These are phyloP conservation scores for Arachnopeziza araneosa DNA, from an alignment of 2,329 filamentous ascomycete genomes.

Conservation along the genomic window DNA sequence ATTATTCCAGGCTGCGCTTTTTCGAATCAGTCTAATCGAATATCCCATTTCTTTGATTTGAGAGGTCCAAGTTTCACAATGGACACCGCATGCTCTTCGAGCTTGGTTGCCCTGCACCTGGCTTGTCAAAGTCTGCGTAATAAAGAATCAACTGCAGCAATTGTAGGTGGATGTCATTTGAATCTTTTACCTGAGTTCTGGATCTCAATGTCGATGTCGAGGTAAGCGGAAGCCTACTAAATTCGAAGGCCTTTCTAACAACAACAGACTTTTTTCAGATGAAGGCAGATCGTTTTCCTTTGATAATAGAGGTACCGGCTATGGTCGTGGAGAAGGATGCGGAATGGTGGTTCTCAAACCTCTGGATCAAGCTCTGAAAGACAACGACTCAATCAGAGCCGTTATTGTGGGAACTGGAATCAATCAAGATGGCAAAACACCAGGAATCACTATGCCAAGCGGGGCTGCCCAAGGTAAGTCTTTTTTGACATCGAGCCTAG, in stretches of 20 bases:
- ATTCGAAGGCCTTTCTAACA: conserved; percentile 24
- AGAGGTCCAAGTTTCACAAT: conserved; percentile 2
- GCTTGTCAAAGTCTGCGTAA: conserved; percentile 45
- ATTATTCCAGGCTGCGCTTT: conserved; percentile 29
- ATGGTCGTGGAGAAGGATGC: conserved; percentile 49
- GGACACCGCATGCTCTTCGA: conserved; percentile 31
- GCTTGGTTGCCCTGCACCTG: conserved; percentile 49
- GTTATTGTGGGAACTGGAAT: conserved; percentile 38
- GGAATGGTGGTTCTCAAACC: conserved; percentile 22
- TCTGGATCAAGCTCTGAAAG: conserved; percentile 18
- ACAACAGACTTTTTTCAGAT: conserved; percentile 16
- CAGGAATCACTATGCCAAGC: conserved; percentile 42
- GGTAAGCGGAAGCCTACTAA: conserved; percentile 5
- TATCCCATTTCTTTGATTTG: conserved; percentile 5
- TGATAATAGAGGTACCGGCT: conserved; percentile 53
- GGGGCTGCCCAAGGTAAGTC: conserved; percentile 42
- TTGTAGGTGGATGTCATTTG: conserved; percentile 36
- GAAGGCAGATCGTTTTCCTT: conserved; percentile 39
- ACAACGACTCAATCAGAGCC: conserved; percentile 22
- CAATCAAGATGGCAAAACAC: conserved; percentile 42
- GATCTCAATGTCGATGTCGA: conserved; percentile 26
- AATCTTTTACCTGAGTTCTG: conserved; percentile 36
- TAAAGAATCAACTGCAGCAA: conserved; percentile 38
- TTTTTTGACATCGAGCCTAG: conserved; percentile 51
- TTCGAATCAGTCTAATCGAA: neutral